Conservation (phyloP, 139 green algal species). For the Ulvella scutata region DNA sequence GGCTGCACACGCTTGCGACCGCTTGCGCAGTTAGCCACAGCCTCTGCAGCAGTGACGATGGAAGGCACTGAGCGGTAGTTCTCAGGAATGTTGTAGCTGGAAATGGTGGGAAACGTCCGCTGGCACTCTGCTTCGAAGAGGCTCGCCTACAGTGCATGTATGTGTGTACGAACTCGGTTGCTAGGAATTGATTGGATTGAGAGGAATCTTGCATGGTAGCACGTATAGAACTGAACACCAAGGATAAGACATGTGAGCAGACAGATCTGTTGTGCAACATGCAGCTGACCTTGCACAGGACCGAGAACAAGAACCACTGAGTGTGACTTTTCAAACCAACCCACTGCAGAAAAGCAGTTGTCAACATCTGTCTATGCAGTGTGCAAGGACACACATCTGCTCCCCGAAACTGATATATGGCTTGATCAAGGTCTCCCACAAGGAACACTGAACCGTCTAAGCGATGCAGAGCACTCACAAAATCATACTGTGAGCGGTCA, state of each 20-base stretch:
- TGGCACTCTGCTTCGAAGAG: neutral
- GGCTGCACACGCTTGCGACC: neutral
- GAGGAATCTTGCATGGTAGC: no score
- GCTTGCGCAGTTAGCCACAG: neutral
- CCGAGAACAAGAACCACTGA: no score
- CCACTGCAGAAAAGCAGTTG: no score
- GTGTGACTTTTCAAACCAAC: no score
- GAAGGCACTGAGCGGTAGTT: neutral
- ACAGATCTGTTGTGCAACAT: no score
- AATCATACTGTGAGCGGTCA: neutral
- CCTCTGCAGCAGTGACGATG: neutral
- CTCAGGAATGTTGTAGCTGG: neutral
- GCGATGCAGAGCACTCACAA: neutral
- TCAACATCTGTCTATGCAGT: no score
- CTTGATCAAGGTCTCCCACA: neutral
- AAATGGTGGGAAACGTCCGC: neutral
- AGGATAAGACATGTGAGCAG: no score
- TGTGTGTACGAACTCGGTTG: no score
- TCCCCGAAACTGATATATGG: neutral
- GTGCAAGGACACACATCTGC: neutral
- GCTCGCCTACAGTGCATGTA: neutral
- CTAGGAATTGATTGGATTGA: no score
- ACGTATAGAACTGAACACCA: no score
- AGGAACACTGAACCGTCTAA: neutral
- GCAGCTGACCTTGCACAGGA: no score